A percentile compares a stretch with the other conserved stretches of the same genome.
Evolutionary conservation across 129 eudicot species (phyloP).

Genomic region (Ambrosia artemisiifolia): DNA sequence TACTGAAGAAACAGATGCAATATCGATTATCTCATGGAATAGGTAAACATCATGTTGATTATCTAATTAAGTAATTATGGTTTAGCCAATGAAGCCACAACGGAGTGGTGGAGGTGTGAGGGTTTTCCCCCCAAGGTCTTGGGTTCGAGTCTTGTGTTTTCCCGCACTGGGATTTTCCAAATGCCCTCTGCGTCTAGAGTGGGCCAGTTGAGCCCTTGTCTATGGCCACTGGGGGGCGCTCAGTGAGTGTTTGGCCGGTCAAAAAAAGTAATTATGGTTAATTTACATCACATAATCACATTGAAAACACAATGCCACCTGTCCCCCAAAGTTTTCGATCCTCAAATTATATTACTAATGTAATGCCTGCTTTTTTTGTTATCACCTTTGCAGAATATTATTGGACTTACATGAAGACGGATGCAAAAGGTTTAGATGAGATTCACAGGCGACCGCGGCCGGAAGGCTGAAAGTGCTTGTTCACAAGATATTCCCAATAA

Average conservation of each 20-base stretch:
- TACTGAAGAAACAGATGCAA: slow-evolving; percentile 73
- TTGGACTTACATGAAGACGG: slow-evolving; percentile 98
- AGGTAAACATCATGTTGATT: slow-evolving; percentile 37
- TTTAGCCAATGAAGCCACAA: too few species aligned
- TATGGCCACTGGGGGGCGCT: too few species aligned
- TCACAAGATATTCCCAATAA: slow-evolving; percentile 63
- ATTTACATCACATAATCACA: neutral
- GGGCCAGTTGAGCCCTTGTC: too few species aligned
- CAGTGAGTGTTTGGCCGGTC: too few species aligned
- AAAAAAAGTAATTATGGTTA: too few species aligned
- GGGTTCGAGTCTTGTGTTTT: too few species aligned
- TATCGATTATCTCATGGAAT: slow-evolving; percentile 89
- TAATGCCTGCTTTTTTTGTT: neutral
- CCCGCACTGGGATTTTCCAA: too few species aligned
- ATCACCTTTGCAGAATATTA: slow-evolving; percentile 57
- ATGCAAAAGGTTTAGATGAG: slow-evolving; percentile 77
- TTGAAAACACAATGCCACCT: neutral
- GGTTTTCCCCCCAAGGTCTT: too few species aligned
- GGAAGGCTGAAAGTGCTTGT: slow-evolving; percentile 83
- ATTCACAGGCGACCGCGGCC: slow-evolving; percentile 55
- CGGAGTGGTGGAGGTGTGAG: too few species aligned
- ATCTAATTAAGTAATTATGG: neutral
- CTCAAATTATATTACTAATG: neutral
- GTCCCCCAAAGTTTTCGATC: neutral
- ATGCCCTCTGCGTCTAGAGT: too few species aligned